Evolutionary conservation across 768 basidiomycete genomes (phyloP).

Genomic region (Pisolithus marmoratus): DNA sequence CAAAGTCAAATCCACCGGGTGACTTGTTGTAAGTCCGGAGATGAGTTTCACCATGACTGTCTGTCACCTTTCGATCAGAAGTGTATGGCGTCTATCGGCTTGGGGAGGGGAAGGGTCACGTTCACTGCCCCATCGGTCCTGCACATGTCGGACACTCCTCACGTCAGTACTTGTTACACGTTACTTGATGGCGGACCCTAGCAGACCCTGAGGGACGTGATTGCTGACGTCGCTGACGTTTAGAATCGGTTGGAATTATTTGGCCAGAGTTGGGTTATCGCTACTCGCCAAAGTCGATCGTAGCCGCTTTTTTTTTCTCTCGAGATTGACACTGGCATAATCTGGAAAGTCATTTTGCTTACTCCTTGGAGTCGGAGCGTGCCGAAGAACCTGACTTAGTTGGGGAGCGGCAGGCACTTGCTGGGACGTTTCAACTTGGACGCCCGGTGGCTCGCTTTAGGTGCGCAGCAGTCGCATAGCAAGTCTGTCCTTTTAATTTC

Average conservation of each 20-base stretch:
- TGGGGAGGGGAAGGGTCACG: neutral
- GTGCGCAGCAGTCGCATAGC: too few species aligned
- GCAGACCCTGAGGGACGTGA: neutral
- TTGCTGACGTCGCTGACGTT: neutral
- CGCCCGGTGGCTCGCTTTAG: too few species aligned
- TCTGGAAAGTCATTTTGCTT: neutral
- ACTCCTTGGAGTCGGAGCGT: constrained; percentile 1
- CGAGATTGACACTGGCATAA: neutral
- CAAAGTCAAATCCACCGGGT: too few species aligned
- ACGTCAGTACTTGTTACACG: neutral
- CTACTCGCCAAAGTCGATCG: neutral
- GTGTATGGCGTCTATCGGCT: too few species aligned
- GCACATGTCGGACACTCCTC: neutral
- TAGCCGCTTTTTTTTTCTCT: neutral
- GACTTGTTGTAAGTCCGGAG: too few species aligned
- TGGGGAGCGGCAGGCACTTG: neutral
- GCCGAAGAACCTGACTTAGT: neutral
- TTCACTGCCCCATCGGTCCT: too few species aligned
- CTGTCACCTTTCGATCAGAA: too few species aligned
- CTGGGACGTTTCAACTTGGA: neutral
- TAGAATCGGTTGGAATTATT: neutral
- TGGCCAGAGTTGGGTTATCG: neutral
- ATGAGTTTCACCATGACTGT: too few species aligned
- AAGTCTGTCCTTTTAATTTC: too few species aligned
- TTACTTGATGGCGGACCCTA: neutral